These are phyloP conservation scores for Gymnopilus dilepis DNA, from an alignment of 768 basidiomycete species.

Conservation along the genomic window DNA sequence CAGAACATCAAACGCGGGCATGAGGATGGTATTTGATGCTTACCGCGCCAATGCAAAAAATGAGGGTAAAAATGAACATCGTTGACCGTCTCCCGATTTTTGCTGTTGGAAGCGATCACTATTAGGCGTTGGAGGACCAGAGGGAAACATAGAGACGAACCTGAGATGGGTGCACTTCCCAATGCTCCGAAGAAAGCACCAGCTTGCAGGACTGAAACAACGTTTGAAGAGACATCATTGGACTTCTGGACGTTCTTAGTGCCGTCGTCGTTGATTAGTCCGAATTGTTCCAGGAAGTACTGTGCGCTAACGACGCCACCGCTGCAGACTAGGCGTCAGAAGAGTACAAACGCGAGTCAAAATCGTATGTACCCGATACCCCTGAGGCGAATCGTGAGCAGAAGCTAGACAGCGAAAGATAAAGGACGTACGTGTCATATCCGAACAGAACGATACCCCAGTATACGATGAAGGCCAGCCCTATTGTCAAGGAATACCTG, in stretches of 20 bases:
- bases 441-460: conserved; percentile 87
- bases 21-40: too few species aligned
- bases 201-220: conserved; percentile 87
- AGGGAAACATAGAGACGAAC: conserved; percentile 41
- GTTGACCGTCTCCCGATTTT: conserved; percentile 70
- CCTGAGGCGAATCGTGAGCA: conserved; percentile 12
- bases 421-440: conserved; percentile 70
- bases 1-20: not conserved
- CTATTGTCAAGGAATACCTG: conserved; percentile 36
- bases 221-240: conserved; percentile 74
- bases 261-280: conserved; percentile 53
- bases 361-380: conserved; percentile 31
- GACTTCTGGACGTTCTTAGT: conserved; percentile 37
- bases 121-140: not conserved
- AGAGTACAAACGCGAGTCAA: not conserved
- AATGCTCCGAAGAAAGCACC: conserved; percentile 91
- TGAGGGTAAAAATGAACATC: conserved; percentile 59
- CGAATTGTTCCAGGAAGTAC: conserved; percentile 70
- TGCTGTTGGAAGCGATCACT: conserved; percentile 40
- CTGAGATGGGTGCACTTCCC: conserved; percentile 69
- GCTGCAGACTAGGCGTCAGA: conserved; percentile 34
- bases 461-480: conserved; percentile 75
- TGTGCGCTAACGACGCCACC: conserved; percentile 72
- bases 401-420: not conserved
- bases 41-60: conserved; percentile 79